Conservation (phyloP, 352 stramenopile genomes). For the Phytophthora sojae region DNA sequence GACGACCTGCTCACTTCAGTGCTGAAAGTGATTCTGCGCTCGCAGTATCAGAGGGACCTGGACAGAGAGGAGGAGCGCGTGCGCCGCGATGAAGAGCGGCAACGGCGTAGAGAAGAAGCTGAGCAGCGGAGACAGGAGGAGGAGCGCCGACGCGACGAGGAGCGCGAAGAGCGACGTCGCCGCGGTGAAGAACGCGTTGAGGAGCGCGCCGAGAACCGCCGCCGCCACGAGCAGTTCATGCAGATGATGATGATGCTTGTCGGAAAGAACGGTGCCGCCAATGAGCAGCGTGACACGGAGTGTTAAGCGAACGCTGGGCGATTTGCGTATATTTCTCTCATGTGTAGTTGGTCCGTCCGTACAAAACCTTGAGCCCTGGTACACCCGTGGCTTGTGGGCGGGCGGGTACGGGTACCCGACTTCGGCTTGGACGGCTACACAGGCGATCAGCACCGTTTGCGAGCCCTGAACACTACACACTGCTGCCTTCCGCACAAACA, state of each 20-base stretch:
- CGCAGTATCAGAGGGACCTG: constrained; percentile 47
- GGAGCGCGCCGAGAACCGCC: constrained; percentile 43
- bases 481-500: too few species aligned
- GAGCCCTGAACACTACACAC: too few species aligned
- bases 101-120: constrained; percentile 33
- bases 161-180: constrained; percentile 40
- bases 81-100: constrained; percentile 38
- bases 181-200: constrained; percentile 40
- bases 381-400: too few species aligned
- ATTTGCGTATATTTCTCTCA: constrained; percentile 11
- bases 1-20: constrained; percentile 46
- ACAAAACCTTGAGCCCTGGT: too few species aligned
- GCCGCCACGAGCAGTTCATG: constrained; percentile 50
- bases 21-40: constrained; percentile 43
- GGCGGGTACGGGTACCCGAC: too few species aligned
- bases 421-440: too few species aligned
- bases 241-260: constrained; percentile 50
- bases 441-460: too few species aligned
- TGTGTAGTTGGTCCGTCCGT: too few species aligned
- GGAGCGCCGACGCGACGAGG: constrained; percentile 44
- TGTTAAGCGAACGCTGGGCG: constrained; percentile 15
- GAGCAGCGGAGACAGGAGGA: constrained; percentile 43
- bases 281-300: constrained; percentile 26
- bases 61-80: constrained; percentile 42
- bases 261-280: constrained; percentile 23